phyloP scores from a whole-genome alignment of 441 rosid genomes.

The Populus trichocarpa region DNA sequence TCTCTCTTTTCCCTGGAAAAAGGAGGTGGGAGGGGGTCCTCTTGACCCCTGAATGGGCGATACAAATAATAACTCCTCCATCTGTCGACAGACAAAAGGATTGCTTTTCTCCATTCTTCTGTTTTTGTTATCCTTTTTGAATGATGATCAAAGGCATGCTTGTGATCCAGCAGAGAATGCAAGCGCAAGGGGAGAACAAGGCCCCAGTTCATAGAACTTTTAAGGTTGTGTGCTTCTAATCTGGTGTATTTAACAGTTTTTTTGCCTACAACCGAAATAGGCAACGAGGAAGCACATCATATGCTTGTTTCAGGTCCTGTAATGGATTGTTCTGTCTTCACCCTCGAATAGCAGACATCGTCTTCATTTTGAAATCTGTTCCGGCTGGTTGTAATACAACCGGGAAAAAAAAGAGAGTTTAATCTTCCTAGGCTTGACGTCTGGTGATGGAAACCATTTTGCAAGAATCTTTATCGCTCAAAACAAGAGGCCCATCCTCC shows the following conservation, averaged over 20 bases:
- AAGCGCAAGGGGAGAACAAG: background rate
- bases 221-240: background rate
- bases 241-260: too few species aligned
- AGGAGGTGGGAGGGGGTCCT: constrained; percentile 22
- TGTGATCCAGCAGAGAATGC: background rate
- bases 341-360: too few species aligned
- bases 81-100: constrained; percentile 17
- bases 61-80: constrained; percentile 37
- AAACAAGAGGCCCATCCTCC: too few species aligned
- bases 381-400: too few species aligned
- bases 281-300: background rate
- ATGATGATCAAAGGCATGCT: constrained; percentile 4
- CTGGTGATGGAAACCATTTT: too few species aligned
- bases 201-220: background rate
- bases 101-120: background rate
- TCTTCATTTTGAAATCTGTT: too few species aligned
- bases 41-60: constrained; percentile 32
- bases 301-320: too few species aligned
- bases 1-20: background rate
- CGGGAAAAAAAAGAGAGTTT: too few species aligned
- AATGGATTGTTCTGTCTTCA: too few species aligned
- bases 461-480: too few species aligned
- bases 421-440: too few species aligned
- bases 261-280: background rate
- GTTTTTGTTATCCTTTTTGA: background rate